Percentiles rank a stretch among this genome's conserved stretches.
phyloP scores from a whole-genome alignment of 208 protist species.

The Trypanosoma rangeli region DNA sequence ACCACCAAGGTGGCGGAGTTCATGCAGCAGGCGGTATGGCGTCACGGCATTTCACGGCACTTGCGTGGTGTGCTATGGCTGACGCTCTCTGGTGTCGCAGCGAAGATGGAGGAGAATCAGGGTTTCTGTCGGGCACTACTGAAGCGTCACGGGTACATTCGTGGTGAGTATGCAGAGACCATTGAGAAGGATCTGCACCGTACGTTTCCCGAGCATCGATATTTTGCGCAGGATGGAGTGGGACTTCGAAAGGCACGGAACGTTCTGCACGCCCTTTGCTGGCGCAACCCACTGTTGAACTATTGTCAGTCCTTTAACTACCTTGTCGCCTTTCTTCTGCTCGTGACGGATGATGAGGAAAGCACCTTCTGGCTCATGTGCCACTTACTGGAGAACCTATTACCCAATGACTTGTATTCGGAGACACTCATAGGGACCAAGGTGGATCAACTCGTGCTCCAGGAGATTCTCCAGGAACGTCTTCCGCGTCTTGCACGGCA shows the following conservation, averaged over 20 bases:
- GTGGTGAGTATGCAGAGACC: slow-evolving; percentile 32
- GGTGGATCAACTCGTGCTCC: slow-evolving; percentile 65
- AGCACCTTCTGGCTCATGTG: slow-evolving; percentile 58
- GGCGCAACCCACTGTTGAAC: slow-evolving; percentile 73
- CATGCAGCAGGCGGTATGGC: slow-evolving; percentile 37
- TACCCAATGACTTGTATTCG: slow-evolving; percentile 77
- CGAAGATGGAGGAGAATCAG: slow-evolving; percentile 74
- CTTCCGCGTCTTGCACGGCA: slow-evolving; percentile 49
- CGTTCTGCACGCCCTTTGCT: slow-evolving; percentile 75
- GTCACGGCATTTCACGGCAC: slow-evolving; percentile 42
- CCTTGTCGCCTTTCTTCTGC: slow-evolving; percentile 52
- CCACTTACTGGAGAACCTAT: slow-evolving; percentile 55
- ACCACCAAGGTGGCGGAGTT: slow-evolving; percentile 30
- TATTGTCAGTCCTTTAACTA: slow-evolving; percentile 87
- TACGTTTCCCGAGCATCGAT: slow-evolving; percentile 70
- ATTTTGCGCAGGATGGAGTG: slow-evolving; percentile 58
- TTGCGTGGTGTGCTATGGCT: slow-evolving; percentile 70
- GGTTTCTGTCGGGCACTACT: slow-evolving; percentile 65
- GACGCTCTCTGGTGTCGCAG: slow-evolving; percentile 59
- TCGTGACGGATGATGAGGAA: slow-evolving; percentile 75
- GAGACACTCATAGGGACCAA: slow-evolving; percentile 58
- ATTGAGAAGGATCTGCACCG: slow-evolving; percentile 68
- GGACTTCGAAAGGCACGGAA: slow-evolving; percentile 58
- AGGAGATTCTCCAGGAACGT: slow-evolving; percentile 32
- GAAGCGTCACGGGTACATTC: slow-evolving; percentile 48